Conservation (phyloP, 2,329 filamentous ascomycete genomes). For the Trichoderma arundinaceum region DNA sequence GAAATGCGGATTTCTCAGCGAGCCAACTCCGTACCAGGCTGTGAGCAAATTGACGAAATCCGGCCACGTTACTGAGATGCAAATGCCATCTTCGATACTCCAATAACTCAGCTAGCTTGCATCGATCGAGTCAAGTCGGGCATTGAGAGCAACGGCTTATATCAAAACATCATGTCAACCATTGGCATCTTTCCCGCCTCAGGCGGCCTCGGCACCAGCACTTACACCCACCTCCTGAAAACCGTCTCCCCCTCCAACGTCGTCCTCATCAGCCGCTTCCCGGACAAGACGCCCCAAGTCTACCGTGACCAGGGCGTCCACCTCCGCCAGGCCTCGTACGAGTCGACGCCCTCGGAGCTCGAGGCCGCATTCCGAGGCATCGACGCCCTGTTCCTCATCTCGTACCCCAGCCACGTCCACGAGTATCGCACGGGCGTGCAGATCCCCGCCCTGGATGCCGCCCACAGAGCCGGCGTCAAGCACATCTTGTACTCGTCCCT, state of each 20-base stretch:
- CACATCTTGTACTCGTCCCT: constrained; percentile 25
- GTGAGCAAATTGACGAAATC: too few relatives aligned
- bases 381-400: constrained; percentile 16
- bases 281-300: constrained; percentile 13
- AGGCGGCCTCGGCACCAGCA: constrained; percentile 25
- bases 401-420: constrained; percentile 19
- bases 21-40: constrained; percentile 3
- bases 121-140: background rate
- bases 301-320: constrained; percentile 6
- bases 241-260: background rate
- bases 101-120: too few relatives aligned
- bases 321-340: constrained; percentile 10
- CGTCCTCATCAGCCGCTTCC: constrained; percentile 22
- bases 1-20: background rate
- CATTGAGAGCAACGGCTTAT: too few relatives aligned
- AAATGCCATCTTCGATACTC: too few relatives aligned
- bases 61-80: too few relatives aligned
- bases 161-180: background rate
- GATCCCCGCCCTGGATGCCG: constrained; percentile 5
- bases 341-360: background rate
- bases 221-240: constrained; percentile 26
- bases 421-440: constrained; percentile 11
- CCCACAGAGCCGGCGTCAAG: constrained; percentile 22
- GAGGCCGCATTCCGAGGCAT: constrained; percentile 21
- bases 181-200: constrained; percentile 27